Percentiles rank a stretch among this genome's conserved stretches.
Evolutionary conservation across 192 early-diverging fungal genomes (phyloP).

Genomic region (Podila verticillata): DNA sequence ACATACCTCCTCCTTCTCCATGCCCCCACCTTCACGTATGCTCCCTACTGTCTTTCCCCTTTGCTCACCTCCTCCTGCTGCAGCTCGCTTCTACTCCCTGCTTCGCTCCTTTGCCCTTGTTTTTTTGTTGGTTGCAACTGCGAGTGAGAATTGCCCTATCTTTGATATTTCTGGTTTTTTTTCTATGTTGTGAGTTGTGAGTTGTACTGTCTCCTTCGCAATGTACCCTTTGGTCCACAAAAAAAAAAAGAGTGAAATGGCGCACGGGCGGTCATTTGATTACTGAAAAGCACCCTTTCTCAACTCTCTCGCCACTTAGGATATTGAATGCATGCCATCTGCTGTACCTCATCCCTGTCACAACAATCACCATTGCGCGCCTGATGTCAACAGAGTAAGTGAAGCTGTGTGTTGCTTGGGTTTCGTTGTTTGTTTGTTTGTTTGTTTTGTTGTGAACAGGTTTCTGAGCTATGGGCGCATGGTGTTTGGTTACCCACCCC

Average conservation of each 20-base stretch:
- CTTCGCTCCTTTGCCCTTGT: neutral
- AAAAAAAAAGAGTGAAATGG: neutral
- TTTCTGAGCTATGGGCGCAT: neutral
- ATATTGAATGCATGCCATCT: constrained; percentile 40
- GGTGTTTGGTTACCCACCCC: no score
- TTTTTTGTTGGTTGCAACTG: no score
- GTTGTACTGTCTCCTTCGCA: no score
- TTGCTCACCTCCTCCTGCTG: no score
- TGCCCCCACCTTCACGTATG: no score
- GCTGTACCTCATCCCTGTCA: constrained; percentile 46
- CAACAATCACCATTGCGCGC: constrained; percentile 29
- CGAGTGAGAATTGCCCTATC: no score
- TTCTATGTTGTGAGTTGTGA: no score
- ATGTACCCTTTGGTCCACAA: neutral
- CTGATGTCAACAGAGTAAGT: constrained; percentile 42
- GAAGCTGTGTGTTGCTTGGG: neutral
- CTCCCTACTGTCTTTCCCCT: neutral
- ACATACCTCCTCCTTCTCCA: no score
- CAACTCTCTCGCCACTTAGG: neutral
- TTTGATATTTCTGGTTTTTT: neutral
- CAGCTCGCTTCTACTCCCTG: no score
- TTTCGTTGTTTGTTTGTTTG: constrained; percentile 3
- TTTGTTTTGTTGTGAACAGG: neutral
- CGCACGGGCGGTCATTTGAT: constrained; percentile 8
- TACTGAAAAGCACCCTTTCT: neutral